phyloP scores from a whole-genome alignment of 2,329 filamentous ascomycete genomes.

The Penicillium sclerotiorum region DNA sequence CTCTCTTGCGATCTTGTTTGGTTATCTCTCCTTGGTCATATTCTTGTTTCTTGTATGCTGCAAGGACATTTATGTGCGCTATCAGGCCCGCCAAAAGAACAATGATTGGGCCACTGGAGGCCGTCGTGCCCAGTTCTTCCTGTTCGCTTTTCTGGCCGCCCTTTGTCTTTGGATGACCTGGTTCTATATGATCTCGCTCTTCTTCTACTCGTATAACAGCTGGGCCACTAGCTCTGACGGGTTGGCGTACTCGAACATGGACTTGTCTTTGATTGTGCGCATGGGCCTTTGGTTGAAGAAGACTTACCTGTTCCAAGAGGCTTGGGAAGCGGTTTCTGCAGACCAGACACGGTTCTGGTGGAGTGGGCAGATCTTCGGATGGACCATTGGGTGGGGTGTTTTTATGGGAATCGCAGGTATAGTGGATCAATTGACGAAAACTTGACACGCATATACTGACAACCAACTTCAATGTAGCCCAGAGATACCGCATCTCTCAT shows the following conservation, averaged over 20 bases:
- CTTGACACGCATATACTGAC: no score
- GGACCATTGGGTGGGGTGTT: conserved; percentile 57
- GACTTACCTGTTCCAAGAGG: conserved; percentile 55
- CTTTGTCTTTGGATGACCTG: conserved; percentile 50
- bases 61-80: conserved; percentile 11
- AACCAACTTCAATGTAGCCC: no score
- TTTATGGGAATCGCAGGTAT: conserved; percentile 63
- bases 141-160: conserved; percentile 47
- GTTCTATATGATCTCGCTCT: conserved; percentile 50
- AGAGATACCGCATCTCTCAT: conserved; percentile 58
- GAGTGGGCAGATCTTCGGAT: conserved; percentile 63
- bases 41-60: conserved; percentile 7
- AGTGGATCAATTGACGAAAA: no score
- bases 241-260: conserved; percentile 23
- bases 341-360: conserved; percentile 63
- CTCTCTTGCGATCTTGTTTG: conserved; percentile 13
- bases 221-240: conserved; percentile 49
- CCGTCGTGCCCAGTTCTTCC: conserved; percentile 7
- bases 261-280: conserved; percentile 23
- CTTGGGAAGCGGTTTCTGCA: conserved; percentile 58
- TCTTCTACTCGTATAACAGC: conserved; percentile 52
- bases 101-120: conserved; percentile 14
- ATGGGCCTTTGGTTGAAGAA: conserved; percentile 58
- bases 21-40: conserved; percentile 9
- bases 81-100: conserved; percentile 9